Conservation (phyloP, 306 rosid species). For the Corylus avellana region DNA sequence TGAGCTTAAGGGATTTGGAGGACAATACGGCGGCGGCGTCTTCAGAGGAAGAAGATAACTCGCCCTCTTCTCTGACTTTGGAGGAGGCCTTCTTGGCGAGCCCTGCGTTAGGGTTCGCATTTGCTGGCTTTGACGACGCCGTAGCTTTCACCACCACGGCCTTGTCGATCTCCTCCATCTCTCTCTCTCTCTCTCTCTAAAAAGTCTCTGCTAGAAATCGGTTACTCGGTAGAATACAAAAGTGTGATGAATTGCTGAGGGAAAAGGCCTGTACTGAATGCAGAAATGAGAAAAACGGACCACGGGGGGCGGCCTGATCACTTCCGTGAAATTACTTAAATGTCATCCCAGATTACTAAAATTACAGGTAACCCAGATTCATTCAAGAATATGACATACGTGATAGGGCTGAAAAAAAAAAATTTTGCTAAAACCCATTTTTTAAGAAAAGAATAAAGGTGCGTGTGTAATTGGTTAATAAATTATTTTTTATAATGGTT, state of each 20-base stretch:
- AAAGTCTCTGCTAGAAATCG: background rate
- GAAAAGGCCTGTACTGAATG: background rate
- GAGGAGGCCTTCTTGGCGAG: slow-evolving; percentile 30
- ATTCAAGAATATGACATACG: background rate
- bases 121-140: slow-evolving; percentile 26
- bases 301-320: too few species aligned
- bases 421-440: too few species aligned
- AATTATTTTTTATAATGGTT: too few species aligned
- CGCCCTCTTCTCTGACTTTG: slow-evolving; percentile 84
- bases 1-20: slow-evolving; percentile 31
- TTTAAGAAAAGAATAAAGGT: too few species aligned
- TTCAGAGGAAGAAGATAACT: slow-evolving; percentile 66
- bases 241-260: background rate
- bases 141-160: slow-evolving; percentile 22
- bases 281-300: background rate
- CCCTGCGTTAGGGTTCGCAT: slow-evolving; percentile 23
- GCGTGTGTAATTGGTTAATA: too few species aligned
- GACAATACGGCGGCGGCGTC: slow-evolving; percentile 42
- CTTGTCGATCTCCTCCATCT: slow-evolving; percentile 41
- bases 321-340: background rate
- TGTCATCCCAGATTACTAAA: background rate
- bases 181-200: background rate
- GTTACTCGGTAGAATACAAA: background rate
- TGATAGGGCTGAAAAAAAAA: too few species aligned
- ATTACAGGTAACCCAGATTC: background rate